A percentile compares a stretch with the other conserved stretches of the same genome.
Conservation (phyloP, 2,329 filamentous ascomycete genomes). For the Fusarium sp. region DNA sequence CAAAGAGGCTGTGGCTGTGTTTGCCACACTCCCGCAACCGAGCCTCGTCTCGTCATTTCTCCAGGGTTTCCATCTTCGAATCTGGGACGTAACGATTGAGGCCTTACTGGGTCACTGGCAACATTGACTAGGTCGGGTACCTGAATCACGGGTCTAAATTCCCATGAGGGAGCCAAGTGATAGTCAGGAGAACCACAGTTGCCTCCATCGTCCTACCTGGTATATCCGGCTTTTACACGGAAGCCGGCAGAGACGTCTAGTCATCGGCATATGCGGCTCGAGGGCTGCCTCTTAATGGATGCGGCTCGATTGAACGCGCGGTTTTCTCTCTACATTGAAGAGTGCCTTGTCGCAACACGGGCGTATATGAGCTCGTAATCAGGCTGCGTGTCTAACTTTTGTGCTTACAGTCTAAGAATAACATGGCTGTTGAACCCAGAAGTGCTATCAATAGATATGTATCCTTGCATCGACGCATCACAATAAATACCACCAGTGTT, state of each 20-base stretch:
- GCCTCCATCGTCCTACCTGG: conserved; percentile 21
- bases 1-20: conserved; percentile 45
- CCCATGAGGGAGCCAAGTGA: conserved; percentile 40
- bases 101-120: conserved; percentile 6
- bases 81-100: conserved; percentile 18
- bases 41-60: conserved; percentile 38
- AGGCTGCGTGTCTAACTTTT: conserved; percentile 3
- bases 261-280: conserved; percentile 22
- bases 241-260: conserved; percentile 10
- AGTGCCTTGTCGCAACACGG: conserved; percentile 11
- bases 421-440: too few relatives aligned
- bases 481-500: neutral
- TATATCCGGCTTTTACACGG: conserved; percentile 18
- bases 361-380: conserved; percentile 10
- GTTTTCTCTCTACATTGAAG: conserved; percentile 5
- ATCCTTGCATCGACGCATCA: too few relatives aligned
- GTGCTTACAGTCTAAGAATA: conserved; percentile 4
- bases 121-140: conserved; percentile 7
- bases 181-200: conserved; percentile 25
- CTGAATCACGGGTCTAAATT: conserved; percentile 15
- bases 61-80: conserved; percentile 22
- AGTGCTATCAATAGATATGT: too few relatives aligned
- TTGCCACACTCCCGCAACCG: conserved; percentile 40
- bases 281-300: conserved; percentile 21
- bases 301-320: conserved; percentile 13